Base-by-base conservation (phyloP, 2,329 filamentous ascomycete genomes). In the Pestalotiopsis sp. region DNA sequence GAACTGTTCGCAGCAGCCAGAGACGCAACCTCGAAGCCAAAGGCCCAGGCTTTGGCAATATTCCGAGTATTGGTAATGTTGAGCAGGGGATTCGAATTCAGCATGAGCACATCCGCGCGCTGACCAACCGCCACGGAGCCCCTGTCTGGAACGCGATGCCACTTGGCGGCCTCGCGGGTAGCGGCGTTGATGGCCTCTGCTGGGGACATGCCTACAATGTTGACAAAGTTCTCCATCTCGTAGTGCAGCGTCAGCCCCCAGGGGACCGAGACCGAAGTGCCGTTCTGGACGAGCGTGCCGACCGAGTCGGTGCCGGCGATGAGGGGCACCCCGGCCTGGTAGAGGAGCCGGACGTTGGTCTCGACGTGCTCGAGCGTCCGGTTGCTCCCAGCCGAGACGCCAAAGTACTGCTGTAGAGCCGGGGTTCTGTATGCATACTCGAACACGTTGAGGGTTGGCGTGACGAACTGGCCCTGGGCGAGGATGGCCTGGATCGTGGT, bases 311-410 rank as follows among this genome's bases (percentile, higher is more conserved):
- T 75, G 9, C 75, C 75, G 9, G 72, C 74, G 36, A 72, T 69
- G 38, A 77, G 72, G 45, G 62, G 66, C 14, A 75, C 73, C 5
- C 74, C 74, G 6, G 75, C 74, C 12, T 68, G 49, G 65, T 75
- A 58, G 1, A 67, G 36, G 20, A 38, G 52, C 17, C 57, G 65
- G 1, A 87, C 83, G 67, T 89, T 83, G 65, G 85, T 85, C 27
- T 77, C 74, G 9, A 82, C 85, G 17, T 85, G 83, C 72, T 87
- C 63, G 11, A 65, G 45, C 23, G 63, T 52, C 9, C 63, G 40
- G 63, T 65, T 65, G 23, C 49, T 62, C 4, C 57, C 65, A 1
- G 57, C 56, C 57, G 20, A 17, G 56, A 67, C 57, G 23, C 31
- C 25, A 31, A 67, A 67, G 57, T 61, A 65, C 7, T 56, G 38